Evolutionary conservation across 163 green algal genomes (phyloP).

Genomic region (Chlamydomonas reinhardtii): DNA sequence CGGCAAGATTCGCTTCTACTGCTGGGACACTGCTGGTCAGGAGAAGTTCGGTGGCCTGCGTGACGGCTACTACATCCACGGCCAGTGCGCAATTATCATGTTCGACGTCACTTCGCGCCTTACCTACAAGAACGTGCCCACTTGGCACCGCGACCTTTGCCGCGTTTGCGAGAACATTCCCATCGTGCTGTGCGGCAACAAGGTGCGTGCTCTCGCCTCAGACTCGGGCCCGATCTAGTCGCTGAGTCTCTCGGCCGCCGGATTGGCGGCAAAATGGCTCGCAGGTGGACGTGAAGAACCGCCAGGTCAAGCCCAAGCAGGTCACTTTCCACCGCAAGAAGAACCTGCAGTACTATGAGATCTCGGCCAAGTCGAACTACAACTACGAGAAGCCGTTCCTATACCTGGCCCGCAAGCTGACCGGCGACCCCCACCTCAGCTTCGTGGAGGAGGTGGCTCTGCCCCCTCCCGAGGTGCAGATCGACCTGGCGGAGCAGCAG

Average conservation of each 20-base stretch:
- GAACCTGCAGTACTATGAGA: constrained; percentile 99
- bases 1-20: constrained; percentile 98
- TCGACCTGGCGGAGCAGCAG: constrained; percentile 95
- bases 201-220: constrained; percentile 76
- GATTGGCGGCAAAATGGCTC: constrained; percentile 16
- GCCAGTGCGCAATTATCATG: constrained; percentile 99
- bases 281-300: constrained; percentile 97
- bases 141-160: constrained; percentile 99
- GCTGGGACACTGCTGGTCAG: constrained; percentile 99
- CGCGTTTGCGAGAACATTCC: constrained; percentile 99
- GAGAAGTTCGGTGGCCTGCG: constrained; percentile 99
- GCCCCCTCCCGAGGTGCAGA: constrained; percentile 94
- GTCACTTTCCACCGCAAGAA: constrained; percentile 98
- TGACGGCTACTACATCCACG: constrained; percentile 99
- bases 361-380: constrained; percentile 99
- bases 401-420: constrained; percentile 98
- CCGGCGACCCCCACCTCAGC: constrained; percentile 94
- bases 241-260: too few species aligned
- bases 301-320: constrained; percentile 99
- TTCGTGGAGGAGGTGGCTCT: constrained; percentile 99
- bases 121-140: constrained; percentile 99
- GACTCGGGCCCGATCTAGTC: not conserved
- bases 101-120: constrained; percentile 99
- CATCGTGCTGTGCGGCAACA: constrained; percentile 99
- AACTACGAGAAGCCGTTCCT: constrained; percentile 99